These are phyloP conservation scores for Ganoderma sinense DNA, from an alignment of 1,284 basidiomycete species.

Conservation along the genomic window DNA sequence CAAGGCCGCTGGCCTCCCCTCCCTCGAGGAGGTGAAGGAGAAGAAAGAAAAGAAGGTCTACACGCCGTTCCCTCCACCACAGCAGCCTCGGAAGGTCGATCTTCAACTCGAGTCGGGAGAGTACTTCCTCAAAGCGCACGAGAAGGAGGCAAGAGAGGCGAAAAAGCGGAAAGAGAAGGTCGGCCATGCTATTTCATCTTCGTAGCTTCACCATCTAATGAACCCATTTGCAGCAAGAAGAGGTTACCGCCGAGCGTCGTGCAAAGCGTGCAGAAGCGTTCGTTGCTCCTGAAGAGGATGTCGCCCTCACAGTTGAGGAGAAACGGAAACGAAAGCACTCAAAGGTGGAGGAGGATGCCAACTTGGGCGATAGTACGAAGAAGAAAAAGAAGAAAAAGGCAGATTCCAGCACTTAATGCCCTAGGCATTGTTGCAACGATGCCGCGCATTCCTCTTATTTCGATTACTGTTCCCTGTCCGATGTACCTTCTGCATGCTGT, in stretches of 20 bases:
- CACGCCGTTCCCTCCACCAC: constrained; percentile 98
- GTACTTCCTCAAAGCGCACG: constrained; percentile 93
- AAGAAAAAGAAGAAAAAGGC: constrained; percentile 42
- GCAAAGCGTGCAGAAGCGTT: constrained; percentile 86
- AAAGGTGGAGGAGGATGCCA: constrained; percentile 29
- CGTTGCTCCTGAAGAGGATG: constrained; percentile 80
- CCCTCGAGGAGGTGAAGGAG: constrained; percentile 44
- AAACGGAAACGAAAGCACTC: constrained; percentile 64
- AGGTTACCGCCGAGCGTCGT: constrained; percentile 69
- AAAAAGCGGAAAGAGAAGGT: constrained; percentile 78
- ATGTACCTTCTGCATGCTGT: background rate
- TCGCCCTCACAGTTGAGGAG: constrained; percentile 79
- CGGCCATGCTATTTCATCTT: constrained; percentile 12
- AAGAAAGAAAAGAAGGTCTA: constrained; percentile 92
- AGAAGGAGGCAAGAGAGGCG: constrained; percentile 76
- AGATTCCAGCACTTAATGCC: constrained; percentile 4
- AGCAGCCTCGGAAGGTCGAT: constrained; percentile 95
- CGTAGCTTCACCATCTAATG: background rate
- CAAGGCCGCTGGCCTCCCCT: constrained; percentile 63
- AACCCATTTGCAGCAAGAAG: constrained; percentile 69
- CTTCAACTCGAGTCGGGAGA: constrained; percentile 96
- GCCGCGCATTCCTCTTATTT: background rate
- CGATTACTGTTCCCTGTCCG: background rate
- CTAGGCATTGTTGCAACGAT: background rate
- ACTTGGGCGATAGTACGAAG: constrained; percentile 35